Conservation (phyloP, 805 yeast genomes). For the Myxozyma kluyveri region DNA sequence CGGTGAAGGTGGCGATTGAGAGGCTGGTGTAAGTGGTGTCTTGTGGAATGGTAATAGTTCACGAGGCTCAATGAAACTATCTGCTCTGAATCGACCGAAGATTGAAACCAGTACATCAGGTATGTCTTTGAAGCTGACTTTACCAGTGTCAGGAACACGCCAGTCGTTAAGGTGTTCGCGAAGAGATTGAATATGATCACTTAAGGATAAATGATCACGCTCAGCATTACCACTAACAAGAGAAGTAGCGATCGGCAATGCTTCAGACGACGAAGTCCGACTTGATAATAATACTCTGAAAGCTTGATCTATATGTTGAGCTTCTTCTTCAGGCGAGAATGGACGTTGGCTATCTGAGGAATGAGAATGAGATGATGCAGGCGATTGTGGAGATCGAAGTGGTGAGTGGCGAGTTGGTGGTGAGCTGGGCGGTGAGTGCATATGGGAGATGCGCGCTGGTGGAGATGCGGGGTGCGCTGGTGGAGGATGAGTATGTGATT, state of each 20-base stretch:
- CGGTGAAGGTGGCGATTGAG: neutral
- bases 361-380: neutral
- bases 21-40: neutral
- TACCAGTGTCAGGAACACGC: slow-evolving; percentile 10
- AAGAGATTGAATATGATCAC: slow-evolving; percentile 1
- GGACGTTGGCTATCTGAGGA: neutral
- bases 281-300: neutral
- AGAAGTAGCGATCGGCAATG: neutral
- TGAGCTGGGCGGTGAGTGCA: too few relatives aligned
- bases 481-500: too few relatives aligned
- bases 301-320: neutral
- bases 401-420: too few relatives aligned
- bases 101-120: slow-evolving; percentile 20
- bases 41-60: neutral
- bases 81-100: slow-evolving; percentile 17
- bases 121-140: slow-evolving; percentile 11
- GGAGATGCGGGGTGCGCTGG: too few relatives aligned
- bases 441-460: too few relatives aligned
- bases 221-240: neutral
- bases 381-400: neutral
- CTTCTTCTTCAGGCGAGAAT: neutral
- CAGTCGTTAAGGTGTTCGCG: slow-evolving; percentile 5
- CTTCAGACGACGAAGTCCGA: neutral
- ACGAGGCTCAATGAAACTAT: slow-evolving; percentile 4
- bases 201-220: neutral